phyloP scores from a whole-genome alignment of 148 eudicot species.

The Persicaria maculosa region DNA sequence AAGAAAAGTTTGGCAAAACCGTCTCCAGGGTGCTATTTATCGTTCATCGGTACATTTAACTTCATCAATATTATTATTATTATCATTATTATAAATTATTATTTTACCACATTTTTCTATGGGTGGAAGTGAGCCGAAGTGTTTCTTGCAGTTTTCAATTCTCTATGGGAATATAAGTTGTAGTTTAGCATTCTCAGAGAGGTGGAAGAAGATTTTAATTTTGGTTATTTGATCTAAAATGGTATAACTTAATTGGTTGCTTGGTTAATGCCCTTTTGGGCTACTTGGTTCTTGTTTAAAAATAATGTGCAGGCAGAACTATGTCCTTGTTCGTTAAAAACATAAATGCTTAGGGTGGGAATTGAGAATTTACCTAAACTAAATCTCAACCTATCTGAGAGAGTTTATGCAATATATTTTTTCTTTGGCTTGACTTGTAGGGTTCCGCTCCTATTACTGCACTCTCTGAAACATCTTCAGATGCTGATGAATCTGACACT shows the following conservation, averaged over 20 bases:
- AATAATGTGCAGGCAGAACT: neutral
- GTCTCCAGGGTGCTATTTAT: conserved; percentile 77
- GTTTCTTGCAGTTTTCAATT: neutral
- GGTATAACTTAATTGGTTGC: neutral
- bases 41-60: conserved; percentile 64
- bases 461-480: conserved; percentile 74
- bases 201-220: neutral
- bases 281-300: neutral
- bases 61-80: neutral
- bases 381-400: neutral
- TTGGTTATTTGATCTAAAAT: neutral
- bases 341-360: neutral
- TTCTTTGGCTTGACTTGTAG: conserved; percentile 26
- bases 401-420: neutral
- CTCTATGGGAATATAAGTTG: neutral
- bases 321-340: conserved; percentile 1
- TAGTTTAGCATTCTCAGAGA: neutral
- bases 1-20: conserved; percentile 61
- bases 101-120: neutral
- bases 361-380: neutral
- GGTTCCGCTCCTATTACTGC: conserved; percentile 69
- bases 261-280: neutral
- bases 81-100: no score
- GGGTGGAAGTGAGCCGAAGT: neutral
- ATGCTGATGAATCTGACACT: conserved; percentile 59